A percentile compares a stretch with the other conserved stretches of the same genome.
phyloP scores from a whole-genome alignment of 2,329 filamentous ascomycete genomes.

The Aspergillus texensis region DNA sequence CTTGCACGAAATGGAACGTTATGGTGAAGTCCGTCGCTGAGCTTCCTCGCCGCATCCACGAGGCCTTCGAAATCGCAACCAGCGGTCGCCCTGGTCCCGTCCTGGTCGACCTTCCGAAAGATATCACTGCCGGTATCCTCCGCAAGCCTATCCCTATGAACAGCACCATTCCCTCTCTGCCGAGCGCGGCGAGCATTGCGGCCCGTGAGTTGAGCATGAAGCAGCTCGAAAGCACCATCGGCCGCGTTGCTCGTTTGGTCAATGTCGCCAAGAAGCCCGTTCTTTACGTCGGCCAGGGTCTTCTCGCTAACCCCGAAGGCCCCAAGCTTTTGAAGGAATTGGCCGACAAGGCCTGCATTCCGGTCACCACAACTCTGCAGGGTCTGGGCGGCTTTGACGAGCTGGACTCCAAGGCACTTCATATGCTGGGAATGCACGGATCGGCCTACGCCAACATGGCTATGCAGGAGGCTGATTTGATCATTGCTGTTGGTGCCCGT shows the following conservation, averaged over 20 bases:
- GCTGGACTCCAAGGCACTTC: conserved; percentile 87
- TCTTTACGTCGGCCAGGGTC: conserved; percentile 91
- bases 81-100: conserved; percentile 92
- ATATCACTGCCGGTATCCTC: conserved; percentile 85
- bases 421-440: conserved; percentile 99
- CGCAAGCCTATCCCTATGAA: conserved; percentile 80
- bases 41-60: conserved; percentile 89
- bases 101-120: conserved; percentile 93
- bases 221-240: conserved; percentile 73
- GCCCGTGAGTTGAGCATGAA: conserved; percentile 72
- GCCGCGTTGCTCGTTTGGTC: conserved; percentile 77
- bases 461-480: conserved; percentile 94
- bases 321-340: conserved; percentile 79
- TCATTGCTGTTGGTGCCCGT: conserved; percentile 88
- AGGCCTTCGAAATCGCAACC: conserved; percentile 97
- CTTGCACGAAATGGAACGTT: conserved; percentile 98
- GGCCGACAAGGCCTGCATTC: conserved; percentile 87
- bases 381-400: conserved; percentile 92
- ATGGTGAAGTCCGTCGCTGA: conserved; percentile 97
- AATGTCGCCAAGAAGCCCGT: conserved; percentile 92
- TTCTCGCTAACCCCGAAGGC: conserved; percentile 78
- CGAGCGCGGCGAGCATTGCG: conserved; percentile 82
- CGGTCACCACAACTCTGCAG: conserved; percentile 93
- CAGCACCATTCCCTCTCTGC: conserved; percentile 72
- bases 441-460: conserved; percentile 97